Percentiles rank a stretch among this genome's conserved stretches.
Conservation (phyloP, 1,139 yeast genomes). For the Lodderomyces jiufengensis region DNA sequence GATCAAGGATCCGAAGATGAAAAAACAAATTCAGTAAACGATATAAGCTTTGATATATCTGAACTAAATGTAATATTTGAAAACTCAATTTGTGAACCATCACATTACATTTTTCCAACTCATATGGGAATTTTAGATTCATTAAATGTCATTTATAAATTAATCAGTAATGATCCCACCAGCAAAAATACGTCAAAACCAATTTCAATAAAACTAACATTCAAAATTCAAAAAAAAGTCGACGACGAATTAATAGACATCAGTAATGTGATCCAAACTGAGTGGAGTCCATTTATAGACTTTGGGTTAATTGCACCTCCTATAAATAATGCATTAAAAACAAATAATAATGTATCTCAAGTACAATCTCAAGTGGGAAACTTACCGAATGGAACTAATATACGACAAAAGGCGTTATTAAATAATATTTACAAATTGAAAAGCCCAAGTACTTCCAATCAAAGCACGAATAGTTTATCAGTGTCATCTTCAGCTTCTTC, state of each 20-base stretch:
- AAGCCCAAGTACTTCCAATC: slow-evolving; percentile 11
- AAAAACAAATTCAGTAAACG: neutral
- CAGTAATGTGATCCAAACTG: slow-evolving; percentile 43
- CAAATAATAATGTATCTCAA: slow-evolving; percentile 22
- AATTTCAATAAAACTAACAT: slow-evolving; percentile 29
- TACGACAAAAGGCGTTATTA: slow-evolving; percentile 20
- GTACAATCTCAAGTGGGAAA: slow-evolving; percentile 19
- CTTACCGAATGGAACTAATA: slow-evolving; percentile 9
- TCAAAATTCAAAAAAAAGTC: slow-evolving; percentile 22
- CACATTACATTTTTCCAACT: slow-evolving; percentile 21
- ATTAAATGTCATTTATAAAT: slow-evolving; percentile 44
- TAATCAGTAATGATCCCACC: slow-evolving; percentile 28
- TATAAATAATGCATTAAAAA: slow-evolving; percentile 36
- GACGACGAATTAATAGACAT: slow-evolving; percentile 13
- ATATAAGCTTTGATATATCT: too few relatives aligned
- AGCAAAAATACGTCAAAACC: slow-evolving; percentile 27
- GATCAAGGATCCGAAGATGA: neutral
- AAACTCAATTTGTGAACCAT: slow-evolving; percentile 17
- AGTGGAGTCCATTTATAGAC: slow-evolving; percentile 62
- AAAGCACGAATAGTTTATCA: neutral
- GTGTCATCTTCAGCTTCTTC: too few relatives aligned
- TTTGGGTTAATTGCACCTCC: slow-evolving; percentile 50
- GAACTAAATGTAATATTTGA: slow-evolving; percentile 8
- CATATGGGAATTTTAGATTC: slow-evolving; percentile 28
- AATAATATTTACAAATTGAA: slow-evolving; percentile 17